Percentiles rank a stretch among this genome's conserved stretches.
phyloP scores from a whole-genome alignment of 2,329 filamentous ascomycete species.

The Venturia effusa region DNA sequence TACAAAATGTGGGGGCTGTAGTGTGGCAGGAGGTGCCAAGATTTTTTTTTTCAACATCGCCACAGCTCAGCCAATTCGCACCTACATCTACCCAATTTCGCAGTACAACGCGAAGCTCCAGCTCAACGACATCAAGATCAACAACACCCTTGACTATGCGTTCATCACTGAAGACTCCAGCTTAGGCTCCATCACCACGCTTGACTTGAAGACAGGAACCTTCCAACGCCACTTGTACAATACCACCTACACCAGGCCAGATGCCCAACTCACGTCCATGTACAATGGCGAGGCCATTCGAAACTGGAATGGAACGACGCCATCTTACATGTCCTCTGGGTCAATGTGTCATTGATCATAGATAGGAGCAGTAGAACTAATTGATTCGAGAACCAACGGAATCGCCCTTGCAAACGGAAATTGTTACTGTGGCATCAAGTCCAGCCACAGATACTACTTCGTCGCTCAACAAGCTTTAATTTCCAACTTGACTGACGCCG shows the following conservation, averaged over 20 bases:
- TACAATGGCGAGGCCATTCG: constrained; percentile 26
- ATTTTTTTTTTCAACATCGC: constrained; percentile 32
- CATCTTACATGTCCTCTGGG: constrained; percentile 21
- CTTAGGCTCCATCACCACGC: constrained; percentile 27
- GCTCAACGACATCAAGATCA: constrained; percentile 33
- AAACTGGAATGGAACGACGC: constrained; percentile 26
- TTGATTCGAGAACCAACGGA: constrained; percentile 17
- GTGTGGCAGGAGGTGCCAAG: constrained; percentile 28
- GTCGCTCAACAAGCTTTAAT: constrained; percentile 24
- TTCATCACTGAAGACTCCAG: constrained; percentile 32
- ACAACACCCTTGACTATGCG: constrained; percentile 29
- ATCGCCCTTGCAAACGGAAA: constrained; percentile 31
- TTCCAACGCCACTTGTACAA: constrained; percentile 28
- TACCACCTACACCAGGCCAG: constrained; percentile 27
- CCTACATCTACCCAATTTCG: constrained; percentile 27
- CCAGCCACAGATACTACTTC: constrained; percentile 31
- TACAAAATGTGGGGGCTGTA: no score
- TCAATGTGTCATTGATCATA: constrained; percentile 11
- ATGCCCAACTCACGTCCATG: constrained; percentile 29
- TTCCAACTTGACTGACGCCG: constrained; percentile 21
- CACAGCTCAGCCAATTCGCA: constrained; percentile 22
- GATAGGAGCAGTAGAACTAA: neutral
- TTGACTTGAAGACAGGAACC: constrained; percentile 27
- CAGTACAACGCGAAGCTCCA: constrained; percentile 27
- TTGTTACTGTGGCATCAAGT: constrained; percentile 33